Base-by-base conservation (phyloP, 1,284 basidiomycete species). In the Wallemia mellicola region DNA sequence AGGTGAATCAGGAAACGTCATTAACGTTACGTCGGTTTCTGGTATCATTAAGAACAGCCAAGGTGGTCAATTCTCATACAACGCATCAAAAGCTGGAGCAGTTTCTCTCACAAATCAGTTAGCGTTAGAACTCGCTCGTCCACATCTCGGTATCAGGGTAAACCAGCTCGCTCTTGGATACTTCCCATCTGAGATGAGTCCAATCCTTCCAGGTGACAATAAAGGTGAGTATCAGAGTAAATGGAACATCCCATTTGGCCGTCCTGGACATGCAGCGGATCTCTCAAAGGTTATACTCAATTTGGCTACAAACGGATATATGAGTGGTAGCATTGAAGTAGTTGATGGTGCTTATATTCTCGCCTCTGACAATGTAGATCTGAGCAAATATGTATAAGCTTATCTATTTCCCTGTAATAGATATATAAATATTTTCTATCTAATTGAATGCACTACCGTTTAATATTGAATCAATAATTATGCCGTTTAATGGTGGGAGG, bases 21-120 rank as follows among this genome's bases (percentile, higher is more conserved):
- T 71, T 63, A 70, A 68, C 64, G 61, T 70, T n/a, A 63, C 67
- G 3, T 66, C 64, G 25, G 64, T 70, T 30, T 66, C 64, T 22
- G 69, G 69, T 24, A 63, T 69, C 48, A 66, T 66, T 28, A 63
- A 63, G 56, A 69, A 67, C 1, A 64, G 63, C n/a, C 28, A 30
- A 17, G 17, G 17, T 30, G 28, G 28, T 30, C 28, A 30, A 30
- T 48, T 7, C 30, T 7, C 25, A 27, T 56, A 24, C 55, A 14
- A 57, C 55, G 5, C 15, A 19, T 9, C 2, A 9, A 24, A 66
- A 61, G 68, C 67, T 33, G 69, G 67, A 0, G 66, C 67, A 19
- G 65, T 67, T 32, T 63, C 61, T 1, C 63, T 70, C 19, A 65
- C 65, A 9, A 63, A 67, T 57, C 65, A 66, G 63, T 64, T 66